Evolutionary conservation across 2,329 filamentous ascomycete genomes (phyloP).

Genomic region (Venturia asperata): DNA sequence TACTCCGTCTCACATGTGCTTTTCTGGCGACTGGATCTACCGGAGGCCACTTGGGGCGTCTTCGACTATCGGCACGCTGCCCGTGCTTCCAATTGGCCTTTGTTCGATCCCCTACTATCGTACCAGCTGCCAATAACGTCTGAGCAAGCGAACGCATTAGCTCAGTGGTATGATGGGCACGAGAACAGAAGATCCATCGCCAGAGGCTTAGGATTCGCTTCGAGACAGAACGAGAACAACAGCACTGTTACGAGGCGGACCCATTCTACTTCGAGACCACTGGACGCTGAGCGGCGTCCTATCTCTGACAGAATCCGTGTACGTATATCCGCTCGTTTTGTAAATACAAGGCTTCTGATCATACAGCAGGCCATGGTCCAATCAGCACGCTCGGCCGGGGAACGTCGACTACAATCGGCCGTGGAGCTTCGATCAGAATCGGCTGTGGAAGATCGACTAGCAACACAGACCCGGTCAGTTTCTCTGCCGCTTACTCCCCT

Average conservation of each 20-base stretch:
- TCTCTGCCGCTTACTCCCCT: no score
- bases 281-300: not conserved
- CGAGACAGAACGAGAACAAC: not conserved
- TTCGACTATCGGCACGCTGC: not conserved
- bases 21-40: not conserved
- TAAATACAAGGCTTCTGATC: not conserved
- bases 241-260: not conserved
- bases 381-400: not conserved
- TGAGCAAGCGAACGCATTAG: not conserved
- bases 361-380: slow-evolving; percentile 1
- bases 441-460: no score
- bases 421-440: not conserved
- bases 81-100: not conserved
- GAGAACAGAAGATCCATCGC: not conserved
- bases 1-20: not conserved
- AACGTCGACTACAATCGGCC: not conserved
- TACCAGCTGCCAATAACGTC: slow-evolving; percentile 4
- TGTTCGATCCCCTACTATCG: not conserved
- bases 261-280: not conserved
- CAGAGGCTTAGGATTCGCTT: not conserved
- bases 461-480: no score
- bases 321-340: not conserved
- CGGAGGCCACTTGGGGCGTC: not conserved
- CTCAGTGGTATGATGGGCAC: not conserved
- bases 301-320: not conserved